Conservation (phyloP, 495 filamentous ascomycete genomes). For the Penicillium salamii region DNA sequence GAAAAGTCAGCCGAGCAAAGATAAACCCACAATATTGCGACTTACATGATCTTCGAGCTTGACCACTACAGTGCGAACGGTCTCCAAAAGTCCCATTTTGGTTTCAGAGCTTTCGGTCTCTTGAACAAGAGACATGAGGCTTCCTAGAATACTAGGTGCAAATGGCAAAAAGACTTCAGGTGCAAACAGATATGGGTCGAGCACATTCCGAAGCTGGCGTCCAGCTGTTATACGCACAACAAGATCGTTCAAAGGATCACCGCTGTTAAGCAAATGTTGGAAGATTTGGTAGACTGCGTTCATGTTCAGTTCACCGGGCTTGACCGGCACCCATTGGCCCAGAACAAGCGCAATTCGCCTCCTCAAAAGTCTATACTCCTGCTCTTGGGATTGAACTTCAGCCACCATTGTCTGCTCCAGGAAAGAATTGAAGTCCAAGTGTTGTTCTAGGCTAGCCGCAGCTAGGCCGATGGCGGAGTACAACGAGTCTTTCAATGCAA, state of each 20-base stretch:
- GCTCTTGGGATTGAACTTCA: conserved; percentile 73
- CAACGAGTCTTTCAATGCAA: conserved; percentile 85
- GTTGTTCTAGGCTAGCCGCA: conserved; percentile 65
- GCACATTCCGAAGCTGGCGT: conserved; percentile 70
- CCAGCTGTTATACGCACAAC: conserved; percentile 91
- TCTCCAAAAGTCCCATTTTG: conserved; percentile 81
- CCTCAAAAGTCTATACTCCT: conserved; percentile 81
- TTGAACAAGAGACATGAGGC: conserved; percentile 70
- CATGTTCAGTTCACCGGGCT: conserved; percentile 58
- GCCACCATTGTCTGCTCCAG: conserved; percentile 68
- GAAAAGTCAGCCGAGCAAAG: conserved; percentile 8
- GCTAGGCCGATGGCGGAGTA: conserved; percentile 90
- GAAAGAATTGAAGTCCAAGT: conserved; percentile 79
- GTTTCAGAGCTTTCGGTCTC: conserved; percentile 83
- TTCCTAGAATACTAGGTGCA: conserved; percentile 62
- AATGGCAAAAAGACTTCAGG: conserved; percentile 69
- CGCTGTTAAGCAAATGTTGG: conserved; percentile 75
- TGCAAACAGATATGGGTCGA: conserved; percentile 82
- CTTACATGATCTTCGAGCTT: conserved; percentile 73
- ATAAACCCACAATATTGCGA: neutral
- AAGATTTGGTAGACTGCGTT: conserved; percentile 85
- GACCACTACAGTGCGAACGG: conserved; percentile 73
- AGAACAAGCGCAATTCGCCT: conserved; percentile 84
- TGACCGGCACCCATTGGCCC: conserved; percentile 83
- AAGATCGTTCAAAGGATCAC: conserved; percentile 78